Base-by-base conservation (phyloP, 2,329 filamentous ascomycete species). In the Colletotrichum neosansevieriae region DNA sequence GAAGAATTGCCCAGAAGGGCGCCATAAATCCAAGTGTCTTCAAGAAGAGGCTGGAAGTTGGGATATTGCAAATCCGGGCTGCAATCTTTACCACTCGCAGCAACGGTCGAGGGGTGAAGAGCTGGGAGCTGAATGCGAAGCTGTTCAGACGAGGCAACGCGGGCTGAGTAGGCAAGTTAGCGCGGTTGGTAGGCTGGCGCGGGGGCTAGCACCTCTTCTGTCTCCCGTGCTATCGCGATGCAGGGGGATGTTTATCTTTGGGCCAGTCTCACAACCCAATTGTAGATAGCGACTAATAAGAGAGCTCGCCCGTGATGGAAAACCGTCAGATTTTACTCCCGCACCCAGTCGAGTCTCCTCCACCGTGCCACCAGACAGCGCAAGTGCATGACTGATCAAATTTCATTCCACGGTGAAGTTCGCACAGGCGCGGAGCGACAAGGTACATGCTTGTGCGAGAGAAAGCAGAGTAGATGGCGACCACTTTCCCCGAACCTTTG, bases 221-320 rank as follows among this genome's bases (percentile, higher is more conserved):
- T 29, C 29, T 29, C 32, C 63, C 58, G 49, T 24, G 29, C n/a
- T 50, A 24, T 57, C n/a, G 24, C 17, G 21, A 44, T 56, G 24
- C 63, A 56, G 58, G 50, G 50, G 63, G n/a, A 61, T 34, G n/a
- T n/a, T 29, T 56, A 44, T 50, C 59, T 50, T 42, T n/a, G 40
- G 40, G 32, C 21, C 21, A 19, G 32, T 5, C 9, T 17, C n/a
- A 17, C 50, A 21, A 17, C 11, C 21, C 56, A 49, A 56, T 29
- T 49, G 49, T 13, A 29, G 19, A 32, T 56, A 21, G 54, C 21
- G 51, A 54, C 19, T 34, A 19, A 45, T 34, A 19, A 45, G 29
- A 15, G 19, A 42, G 34, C 36, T 40, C 38, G 32, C 38, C 51
- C 12, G 49, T 29, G 6, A 29, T 29, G 29, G 29, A 29, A 29